A percentile compares a stretch with the other conserved stretches of the same genome.
phyloP scores from a whole-genome alignment of 192 early-diverging fungal genomes.

The Cetraspora pellucida region DNA sequence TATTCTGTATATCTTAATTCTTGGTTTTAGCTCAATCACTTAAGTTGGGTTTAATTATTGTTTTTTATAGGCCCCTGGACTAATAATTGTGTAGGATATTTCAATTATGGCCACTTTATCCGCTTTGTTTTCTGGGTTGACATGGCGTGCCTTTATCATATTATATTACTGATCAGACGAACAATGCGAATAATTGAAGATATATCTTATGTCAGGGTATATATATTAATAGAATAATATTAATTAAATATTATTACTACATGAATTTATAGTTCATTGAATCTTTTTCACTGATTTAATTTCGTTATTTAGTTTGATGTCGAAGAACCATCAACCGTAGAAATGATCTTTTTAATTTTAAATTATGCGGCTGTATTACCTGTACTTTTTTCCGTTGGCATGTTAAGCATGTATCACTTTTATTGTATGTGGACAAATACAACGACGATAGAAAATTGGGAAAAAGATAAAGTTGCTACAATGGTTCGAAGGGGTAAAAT shows the following conservation, averaged over 20 bases:
- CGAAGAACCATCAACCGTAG: constrained; percentile 56
- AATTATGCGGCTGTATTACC: constrained; percentile 71
- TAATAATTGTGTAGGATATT: constrained; percentile 81
- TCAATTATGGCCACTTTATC: constrained; percentile 73
- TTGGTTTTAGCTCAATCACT: too few species aligned
- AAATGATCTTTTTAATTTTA: constrained; percentile 75
- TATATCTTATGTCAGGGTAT: constrained; percentile 36
- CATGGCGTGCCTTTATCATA: constrained; percentile 57
- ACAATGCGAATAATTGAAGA: constrained; percentile 51
- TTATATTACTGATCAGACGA: constrained; percentile 56
- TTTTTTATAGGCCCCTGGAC: constrained; percentile 71
- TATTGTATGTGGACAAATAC: constrained; percentile 71
- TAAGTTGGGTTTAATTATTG: neutral
- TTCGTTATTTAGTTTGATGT: constrained; percentile 32
- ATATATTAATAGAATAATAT: neutral
- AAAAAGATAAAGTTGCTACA: constrained; percentile 67
- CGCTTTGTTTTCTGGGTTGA: constrained; percentile 78
- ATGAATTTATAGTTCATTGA: neutral
- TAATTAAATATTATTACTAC: neutral
- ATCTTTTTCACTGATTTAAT: neutral
- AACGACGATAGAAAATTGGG: constrained; percentile 85
- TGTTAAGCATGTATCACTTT: constrained; percentile 70
- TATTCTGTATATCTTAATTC: neutral
- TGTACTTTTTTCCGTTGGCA: constrained; percentile 70
- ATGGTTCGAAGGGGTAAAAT: constrained; percentile 67